phyloP scores from a whole-genome alignment of 2,329 filamentous ascomycete genomes.

The Diplodia corticola region DNA sequence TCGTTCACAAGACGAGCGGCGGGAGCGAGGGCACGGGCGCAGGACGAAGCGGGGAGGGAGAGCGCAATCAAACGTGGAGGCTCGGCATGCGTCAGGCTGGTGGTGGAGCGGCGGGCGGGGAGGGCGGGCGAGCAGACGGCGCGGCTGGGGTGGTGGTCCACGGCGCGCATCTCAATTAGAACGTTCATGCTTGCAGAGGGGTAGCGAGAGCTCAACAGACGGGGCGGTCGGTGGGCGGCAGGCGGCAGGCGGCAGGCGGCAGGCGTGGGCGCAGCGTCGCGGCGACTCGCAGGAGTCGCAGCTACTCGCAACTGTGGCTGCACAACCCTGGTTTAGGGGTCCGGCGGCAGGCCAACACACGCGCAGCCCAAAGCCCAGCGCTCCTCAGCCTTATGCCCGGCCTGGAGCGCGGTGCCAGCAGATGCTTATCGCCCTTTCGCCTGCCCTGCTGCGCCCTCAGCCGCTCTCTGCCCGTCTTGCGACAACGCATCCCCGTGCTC shows the following conservation, averaged over 20 bases:
- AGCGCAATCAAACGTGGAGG: neutral
- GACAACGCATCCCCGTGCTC: constrained; percentile 20
- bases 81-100: neutral
- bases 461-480: neutral
- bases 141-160: constrained; percentile 11
- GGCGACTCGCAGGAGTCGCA: too few species aligned
- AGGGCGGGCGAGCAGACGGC: too few species aligned
- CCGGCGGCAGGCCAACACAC: neutral
- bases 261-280: too few species aligned
- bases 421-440: constrained; percentile 8
- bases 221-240: too few species aligned
- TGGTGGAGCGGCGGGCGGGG: too few species aligned
- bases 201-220: too few species aligned
- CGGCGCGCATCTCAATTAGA: constrained; percentile 9
- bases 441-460: neutral
- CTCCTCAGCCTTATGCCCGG: constrained; percentile 12
- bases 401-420: neutral
- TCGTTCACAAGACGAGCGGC: neutral
- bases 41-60: neutral
- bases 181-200: neutral
- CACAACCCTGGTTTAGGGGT: constrained; percentile 13
- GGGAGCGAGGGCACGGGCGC: neutral
- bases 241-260: neutral
- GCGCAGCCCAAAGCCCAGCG: neutral
- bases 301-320: neutral